Percentiles rank a stretch among this genome's conserved stretches.
These are phyloP conservation scores for Pseudogymnoascus sp. DNA, from an alignment of 2,329 filamentous ascomycete genomes.

Conservation along the genomic window DNA sequence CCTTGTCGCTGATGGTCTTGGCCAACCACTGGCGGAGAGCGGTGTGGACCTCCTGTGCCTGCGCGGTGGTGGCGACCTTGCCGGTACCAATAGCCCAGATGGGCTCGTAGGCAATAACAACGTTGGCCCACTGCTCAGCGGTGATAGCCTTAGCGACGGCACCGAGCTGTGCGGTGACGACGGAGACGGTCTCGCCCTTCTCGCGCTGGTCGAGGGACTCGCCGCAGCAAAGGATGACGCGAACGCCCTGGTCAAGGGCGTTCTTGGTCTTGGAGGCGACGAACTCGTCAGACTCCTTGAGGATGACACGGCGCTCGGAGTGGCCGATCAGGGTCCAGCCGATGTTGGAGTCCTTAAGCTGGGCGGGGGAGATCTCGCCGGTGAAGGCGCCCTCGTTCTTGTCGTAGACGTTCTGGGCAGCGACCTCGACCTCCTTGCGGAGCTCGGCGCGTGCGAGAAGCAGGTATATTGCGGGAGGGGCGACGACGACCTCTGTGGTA, in stretches of 20 bases:
- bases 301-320: slow-evolving; percentile 85
- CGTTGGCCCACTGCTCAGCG: slow-evolving; percentile 81
- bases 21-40: slow-evolving; percentile 86
- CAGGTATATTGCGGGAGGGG: slow-evolving; percentile 86
- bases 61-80: slow-evolving; percentile 79
- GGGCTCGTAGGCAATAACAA: slow-evolving; percentile 97
- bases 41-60: slow-evolving; percentile 90
- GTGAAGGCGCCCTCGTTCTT: slow-evolving; percentile 96
- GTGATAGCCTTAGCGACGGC: slow-evolving; percentile 60
- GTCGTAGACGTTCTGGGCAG: slow-evolving; percentile 95
- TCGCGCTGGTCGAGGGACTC: slow-evolving; percentile 93
- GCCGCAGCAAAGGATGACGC: slow-evolving; percentile 94
- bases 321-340: slow-evolving; percentile 89
- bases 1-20: slow-evolving; percentile 63
- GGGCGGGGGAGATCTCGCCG: slow-evolving; percentile 86
- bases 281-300: slow-evolving; percentile 77
- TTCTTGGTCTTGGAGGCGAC: slow-evolving; percentile 92
- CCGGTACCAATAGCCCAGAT: slow-evolving; percentile 96
- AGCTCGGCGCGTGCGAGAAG: slow-evolving; percentile 73
- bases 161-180: slow-evolving; percentile 76
- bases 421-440: slow-evolving; percentile 68
- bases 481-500: slow-evolving; percentile 82
- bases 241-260: slow-evolving; percentile 75
- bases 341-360: slow-evolving; percentile 83
- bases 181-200: slow-evolving; percentile 71